phyloP scores from a whole-genome alignment of 75 land plant genomes.

The Pinus tabuliformis region DNA sequence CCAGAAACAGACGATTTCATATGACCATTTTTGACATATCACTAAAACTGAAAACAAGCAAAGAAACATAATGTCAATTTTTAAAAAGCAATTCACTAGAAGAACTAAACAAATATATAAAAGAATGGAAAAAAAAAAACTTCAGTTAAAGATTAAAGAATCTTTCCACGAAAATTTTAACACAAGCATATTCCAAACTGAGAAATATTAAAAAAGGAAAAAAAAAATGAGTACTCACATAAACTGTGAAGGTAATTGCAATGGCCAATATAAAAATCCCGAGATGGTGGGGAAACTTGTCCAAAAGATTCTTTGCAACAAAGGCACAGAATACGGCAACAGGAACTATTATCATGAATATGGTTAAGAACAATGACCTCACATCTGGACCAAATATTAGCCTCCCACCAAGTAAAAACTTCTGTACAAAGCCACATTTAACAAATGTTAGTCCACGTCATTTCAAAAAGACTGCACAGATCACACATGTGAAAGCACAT shows the following conservation, averaged over 20 bases:
- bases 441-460: background rate
- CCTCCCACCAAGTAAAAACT: constrained; percentile 72
- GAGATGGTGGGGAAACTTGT: constrained; percentile 40
- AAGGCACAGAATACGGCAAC: constrained; percentile 57
- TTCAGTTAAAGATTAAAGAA: background rate
- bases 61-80: background rate
- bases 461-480: background rate
- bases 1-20: background rate
- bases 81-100: background rate
- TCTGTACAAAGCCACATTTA: constrained; percentile 39
- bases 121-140: background rate
- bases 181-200: background rate
- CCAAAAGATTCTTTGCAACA: constrained; percentile 41
- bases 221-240: constrained; percentile 43
- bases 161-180: background rate
- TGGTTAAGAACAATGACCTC: constrained; percentile 60
- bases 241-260: constrained; percentile 35
- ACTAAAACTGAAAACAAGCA: background rate
- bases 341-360: constrained; percentile 62
- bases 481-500: background rate
- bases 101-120: constrained; percentile 4
- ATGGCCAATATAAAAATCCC: constrained; percentile 55
- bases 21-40: background rate
- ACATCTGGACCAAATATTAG: constrained; percentile 93
- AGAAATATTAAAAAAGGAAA: background rate